Evolutionary conservation across 805 yeast genomes (phyloP), one percentile per base, ranked within the genome.

Genomic region (Ogataea angusta): DNA sequence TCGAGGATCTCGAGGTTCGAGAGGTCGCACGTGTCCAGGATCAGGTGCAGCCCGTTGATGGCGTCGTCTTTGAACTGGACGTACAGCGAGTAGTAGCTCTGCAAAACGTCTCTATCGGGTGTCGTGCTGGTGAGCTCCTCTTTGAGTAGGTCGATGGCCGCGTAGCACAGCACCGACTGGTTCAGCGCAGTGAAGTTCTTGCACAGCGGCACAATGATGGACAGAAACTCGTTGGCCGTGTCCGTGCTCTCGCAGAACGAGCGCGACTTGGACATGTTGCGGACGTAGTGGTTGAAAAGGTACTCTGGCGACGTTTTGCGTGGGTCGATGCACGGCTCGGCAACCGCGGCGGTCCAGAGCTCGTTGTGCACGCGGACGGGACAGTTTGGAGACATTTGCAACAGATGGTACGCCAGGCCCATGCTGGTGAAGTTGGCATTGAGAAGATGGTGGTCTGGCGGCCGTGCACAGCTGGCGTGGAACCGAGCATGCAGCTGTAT

Each of bases 41-140:
- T 46, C 35, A 47, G 40, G 43, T 63, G 62, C 18, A 62, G 46
- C 22, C 46, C 37, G 36, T 46, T 57, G 15, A 61, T 53, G 10
- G 66, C 63, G 26, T 54, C 57, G 34, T 61, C 58, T 35, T 60
- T 62, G 42, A 51, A 59, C 30, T 47, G 50, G 13, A 52, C 19
- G 32, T 45, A 46, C 10, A 46, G 23, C 2, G 46, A 37, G 38
- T 45, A 36, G 30, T 38, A 46, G 6, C 42, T 27, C 13, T 12
- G 24, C 5, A 36, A 30, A 2, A 48, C 29, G 7, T n/a, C 15
- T 5, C 7, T 14, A 23, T 44, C 21, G 3, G 40, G 44, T 3
- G 34, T 12, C 4, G 39, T 25, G 17, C 32, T 26, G 34, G 38
- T 18, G 19, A 45, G 21, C 34, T 46, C 52, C 43, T 38, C 25